These are phyloP conservation scores for Coemansia sp. DNA, from an alignment of 192 early-diverging fungal genomes.

Conservation along the genomic window DNA sequence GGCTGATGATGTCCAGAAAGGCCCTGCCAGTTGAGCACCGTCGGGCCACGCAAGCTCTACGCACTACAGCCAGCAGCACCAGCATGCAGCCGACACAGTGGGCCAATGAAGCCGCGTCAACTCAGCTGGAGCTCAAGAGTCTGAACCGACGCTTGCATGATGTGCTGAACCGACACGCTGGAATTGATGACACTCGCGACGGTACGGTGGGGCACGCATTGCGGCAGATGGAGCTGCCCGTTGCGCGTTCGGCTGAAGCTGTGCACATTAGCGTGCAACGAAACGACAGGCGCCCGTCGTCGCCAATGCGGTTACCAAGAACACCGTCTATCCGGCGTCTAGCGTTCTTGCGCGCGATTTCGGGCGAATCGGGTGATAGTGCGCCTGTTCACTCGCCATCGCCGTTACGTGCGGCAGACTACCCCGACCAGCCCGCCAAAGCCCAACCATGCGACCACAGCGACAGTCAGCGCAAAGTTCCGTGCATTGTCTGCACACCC, in stretches of 20 bases:
- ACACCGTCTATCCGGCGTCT: constrained; percentile 27
- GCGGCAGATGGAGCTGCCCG: background rate
- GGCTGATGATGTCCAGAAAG: constrained; percentile 5
- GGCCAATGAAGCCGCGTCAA: background rate
- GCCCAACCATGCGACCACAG: background rate
- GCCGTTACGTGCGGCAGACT: too few relatives aligned
- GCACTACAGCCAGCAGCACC: background rate
- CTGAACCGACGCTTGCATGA: constrained; percentile 26
- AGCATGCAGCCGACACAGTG: background rate
- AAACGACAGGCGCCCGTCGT: background rate
- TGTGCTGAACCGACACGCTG: constrained; percentile 12
- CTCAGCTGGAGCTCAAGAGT: constrained; percentile 12
- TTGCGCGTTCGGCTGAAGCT: too few relatives aligned
- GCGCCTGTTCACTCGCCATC: too few relatives aligned
- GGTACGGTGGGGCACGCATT: background rate
- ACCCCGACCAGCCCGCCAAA: background rate
- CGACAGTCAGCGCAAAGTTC: background rate
- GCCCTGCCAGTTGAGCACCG: constrained; percentile 1
- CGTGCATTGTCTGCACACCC: constrained; percentile 4
- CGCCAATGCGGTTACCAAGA: constrained; percentile 1
- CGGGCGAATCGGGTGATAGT: too few relatives aligned
- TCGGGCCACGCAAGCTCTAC: background rate
- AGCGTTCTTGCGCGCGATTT: constrained; percentile 9
- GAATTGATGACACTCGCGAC: too few relatives aligned
- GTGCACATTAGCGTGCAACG: background rate